Percentiles rank a stretch among this genome's conserved stretches.
Evolutionary conservation across 352 stramenopile species (phyloP).

Genomic region (Phytophthora kernoviae): DNA sequence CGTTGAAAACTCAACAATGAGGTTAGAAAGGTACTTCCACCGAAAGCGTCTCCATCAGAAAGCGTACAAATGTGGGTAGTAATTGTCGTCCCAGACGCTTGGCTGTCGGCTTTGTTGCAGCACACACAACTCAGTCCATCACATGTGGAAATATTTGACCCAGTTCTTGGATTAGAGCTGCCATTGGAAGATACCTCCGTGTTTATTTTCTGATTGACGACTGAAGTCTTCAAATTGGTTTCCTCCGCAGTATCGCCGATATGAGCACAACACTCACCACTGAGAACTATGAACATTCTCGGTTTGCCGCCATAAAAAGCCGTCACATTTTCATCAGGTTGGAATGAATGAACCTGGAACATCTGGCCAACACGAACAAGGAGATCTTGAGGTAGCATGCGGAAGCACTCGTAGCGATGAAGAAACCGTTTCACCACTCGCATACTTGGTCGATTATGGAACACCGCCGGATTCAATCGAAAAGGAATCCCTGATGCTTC

Average conservation of each 20-base stretch:
- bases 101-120: too few species aligned
- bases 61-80: conserved; percentile 44
- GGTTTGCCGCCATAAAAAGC: conserved; percentile 11
- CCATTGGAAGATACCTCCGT: too few species aligned
- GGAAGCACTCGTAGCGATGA: conserved; percentile 44
- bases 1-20: not conserved
- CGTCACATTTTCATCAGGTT: conserved; percentile 39
- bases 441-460: not conserved
- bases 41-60: conserved; percentile 39
- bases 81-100: not conserved
- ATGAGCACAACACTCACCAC: conserved; percentile 47
- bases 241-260: conserved; percentile 17
- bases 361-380: conserved; percentile 36
- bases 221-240: conserved; percentile 7
- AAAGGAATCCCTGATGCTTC: not conserved
- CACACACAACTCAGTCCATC: too few species aligned
- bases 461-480: not conserved
- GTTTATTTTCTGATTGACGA: not conserved
- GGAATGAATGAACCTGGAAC: conserved; percentile 30
- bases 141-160: too few species aligned
- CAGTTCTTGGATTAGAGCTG: too few species aligned
- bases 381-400: conserved; percentile 32
- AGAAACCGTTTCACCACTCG: conserved; percentile 42
- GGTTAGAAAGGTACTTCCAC: conserved; percentile 28
- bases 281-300: conserved; percentile 45